Percentiles rank a stretch among this genome's conserved stretches.
These are phyloP conservation scores for Pestalotiopsis sp. DNA, from an alignment of 2,329 filamentous ascomycete genomes.

Conservation along the genomic window DNA sequence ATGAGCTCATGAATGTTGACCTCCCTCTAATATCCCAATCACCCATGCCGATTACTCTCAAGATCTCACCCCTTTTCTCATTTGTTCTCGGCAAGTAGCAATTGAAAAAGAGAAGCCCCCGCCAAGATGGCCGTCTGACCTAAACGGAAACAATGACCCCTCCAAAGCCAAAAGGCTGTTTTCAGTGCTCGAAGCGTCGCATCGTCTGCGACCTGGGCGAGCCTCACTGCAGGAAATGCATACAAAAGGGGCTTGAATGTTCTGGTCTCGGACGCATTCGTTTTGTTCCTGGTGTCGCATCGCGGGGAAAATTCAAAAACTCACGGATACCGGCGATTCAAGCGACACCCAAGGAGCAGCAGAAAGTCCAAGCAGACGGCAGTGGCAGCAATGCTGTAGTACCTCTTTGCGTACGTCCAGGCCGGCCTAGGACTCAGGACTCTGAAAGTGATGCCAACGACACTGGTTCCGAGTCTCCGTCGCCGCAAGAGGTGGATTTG, in stretches of 20 bases:
- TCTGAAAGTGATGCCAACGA: background rate
- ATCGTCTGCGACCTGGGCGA: constrained; percentile 42
- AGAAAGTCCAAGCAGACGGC: constrained; percentile 11
- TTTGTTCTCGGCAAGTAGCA: background rate
- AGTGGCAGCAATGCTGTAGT: background rate
- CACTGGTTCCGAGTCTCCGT: background rate
- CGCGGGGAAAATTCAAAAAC: constrained; percentile 21
- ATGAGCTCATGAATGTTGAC: background rate
- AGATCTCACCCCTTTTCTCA: background rate
- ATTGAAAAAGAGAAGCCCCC: background rate
- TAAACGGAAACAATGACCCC: background rate
- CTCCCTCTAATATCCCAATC: background rate
- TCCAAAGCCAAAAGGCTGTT: constrained; percentile 32
- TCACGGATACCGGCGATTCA: background rate
- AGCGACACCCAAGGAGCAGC: background rate
- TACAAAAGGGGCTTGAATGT: constrained; percentile 40
- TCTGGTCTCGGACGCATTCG: constrained; percentile 40
- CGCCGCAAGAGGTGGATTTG: background rate
- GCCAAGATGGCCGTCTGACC: background rate
- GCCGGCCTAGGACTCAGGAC: background rate
- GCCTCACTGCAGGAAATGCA: constrained; percentile 41
- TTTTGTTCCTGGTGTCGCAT: constrained; percentile 36
- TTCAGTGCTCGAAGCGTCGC: constrained; percentile 40
- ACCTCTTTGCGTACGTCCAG: background rate
- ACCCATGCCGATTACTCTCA: background rate